Percentiles rank a stretch among this genome's conserved stretches.
Conservation (phyloP, 2,329 filamentous ascomycete species). For the Elsinoe batatas region DNA sequence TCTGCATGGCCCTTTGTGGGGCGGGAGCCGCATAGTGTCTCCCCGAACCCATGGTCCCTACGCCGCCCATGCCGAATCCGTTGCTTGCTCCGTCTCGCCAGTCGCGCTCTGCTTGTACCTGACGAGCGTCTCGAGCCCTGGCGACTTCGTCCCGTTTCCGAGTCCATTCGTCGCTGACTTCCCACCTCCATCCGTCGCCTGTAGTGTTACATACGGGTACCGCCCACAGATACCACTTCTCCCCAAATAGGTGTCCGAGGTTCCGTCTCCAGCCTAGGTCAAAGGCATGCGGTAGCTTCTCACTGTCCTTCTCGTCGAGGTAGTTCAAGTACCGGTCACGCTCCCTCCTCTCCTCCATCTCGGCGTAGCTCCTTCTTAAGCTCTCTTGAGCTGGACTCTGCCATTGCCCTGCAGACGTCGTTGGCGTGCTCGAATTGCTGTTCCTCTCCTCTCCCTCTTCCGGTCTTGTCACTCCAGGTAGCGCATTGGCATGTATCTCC, state of each 20-base stretch:
- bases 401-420: constrained; percentile 18
- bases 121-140: constrained; percentile 38
- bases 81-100: constrained; percentile 2
- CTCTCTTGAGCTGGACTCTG: constrained; percentile 36
- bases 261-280: constrained; percentile 79
- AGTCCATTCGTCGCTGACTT: constrained; percentile 69
- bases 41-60: constrained; percentile 8
- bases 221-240: constrained; percentile 60
- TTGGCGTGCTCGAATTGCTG: constrained; percentile 16
- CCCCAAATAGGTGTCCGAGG: constrained; percentile 70
- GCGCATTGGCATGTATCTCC: constrained; percentile 70
- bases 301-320: constrained; percentile 79
- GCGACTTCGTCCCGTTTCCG: constrained; percentile 50
- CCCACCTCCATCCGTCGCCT: constrained; percentile 92
- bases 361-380: constrained; percentile 38
- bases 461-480: constrained; percentile 68
- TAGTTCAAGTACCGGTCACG: constrained; percentile 65
- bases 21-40: constrained; percentile 8
- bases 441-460: constrained; percentile 62
- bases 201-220: constrained; percentile 76
- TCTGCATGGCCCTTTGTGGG: constrained; percentile 24
- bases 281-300: constrained; percentile 85
- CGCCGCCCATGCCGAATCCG: constrained; percentile 7
- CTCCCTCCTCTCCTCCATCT: constrained; percentile 55
- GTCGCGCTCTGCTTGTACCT: constrained; percentile 27